phyloP scores from a whole-genome alignment of 257 asterid species.

The Paraleonurus japonicus region DNA sequence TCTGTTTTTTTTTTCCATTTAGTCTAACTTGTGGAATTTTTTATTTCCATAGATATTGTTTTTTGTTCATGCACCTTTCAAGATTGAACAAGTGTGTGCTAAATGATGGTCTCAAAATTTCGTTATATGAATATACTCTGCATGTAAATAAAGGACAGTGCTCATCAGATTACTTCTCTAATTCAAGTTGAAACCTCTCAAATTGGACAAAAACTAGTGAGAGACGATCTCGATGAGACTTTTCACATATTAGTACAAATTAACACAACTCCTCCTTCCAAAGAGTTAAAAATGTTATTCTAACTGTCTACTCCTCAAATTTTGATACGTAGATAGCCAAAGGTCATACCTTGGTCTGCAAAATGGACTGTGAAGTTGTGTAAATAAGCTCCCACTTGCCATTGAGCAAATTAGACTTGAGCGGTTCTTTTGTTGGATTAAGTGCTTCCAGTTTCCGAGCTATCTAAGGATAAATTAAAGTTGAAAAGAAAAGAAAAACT shows the following conservation, averaged over 20 bases:
- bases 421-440: conserved; percentile 71
- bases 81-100: neutral
- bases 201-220: too few species aligned
- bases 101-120: neutral
- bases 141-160: neutral
- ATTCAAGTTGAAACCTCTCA: neutral
- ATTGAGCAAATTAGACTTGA: conserved; percentile 56
- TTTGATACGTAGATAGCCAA: conserved; percentile 1
- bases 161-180: neutral
- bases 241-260: too few species aligned
- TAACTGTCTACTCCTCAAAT: too few species aligned
- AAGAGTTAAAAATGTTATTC: too few species aligned
- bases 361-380: conserved; percentile 80
- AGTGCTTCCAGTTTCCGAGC: conserved; percentile 63
- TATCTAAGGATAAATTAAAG: conserved; percentile 43
- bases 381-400: conserved; percentile 96
- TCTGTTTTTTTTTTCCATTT: neutral
- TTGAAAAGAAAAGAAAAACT: neutral
- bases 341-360: conserved; percentile 56
- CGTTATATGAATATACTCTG: neutral
- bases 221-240: too few species aligned
- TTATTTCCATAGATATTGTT: neutral
- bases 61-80: too few species aligned
- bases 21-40: neutral
- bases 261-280: too few species aligned